Evolutionary conservation across 2,329 filamentous ascomycete genomes (phyloP), one percentile per base, ranked within the genome.

Genomic region (Iodosphaeria phyllophila): DNA sequence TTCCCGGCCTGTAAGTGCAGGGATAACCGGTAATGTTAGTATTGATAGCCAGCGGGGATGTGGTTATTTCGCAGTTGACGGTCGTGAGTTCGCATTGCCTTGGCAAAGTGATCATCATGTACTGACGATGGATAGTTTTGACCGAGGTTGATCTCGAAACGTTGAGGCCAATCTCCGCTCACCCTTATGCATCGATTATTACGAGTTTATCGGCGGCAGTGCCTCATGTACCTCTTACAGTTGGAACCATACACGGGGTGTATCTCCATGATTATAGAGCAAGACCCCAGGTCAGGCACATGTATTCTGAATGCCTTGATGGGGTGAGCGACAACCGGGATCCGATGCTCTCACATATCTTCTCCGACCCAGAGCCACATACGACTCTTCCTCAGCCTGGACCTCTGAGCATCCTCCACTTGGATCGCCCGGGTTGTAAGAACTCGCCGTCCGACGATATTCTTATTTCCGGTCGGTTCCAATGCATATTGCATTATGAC

Each of bases 401-500:
- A 0, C 80, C 84, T 1, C 60, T 91, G 13, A 80, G 74, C 22
- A 83, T 93, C 32, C 54, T 91, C 3, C 82, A 92, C 42, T 56
- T 84, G 15, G 73, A 74, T 9, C 57, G 54, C 6, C 52, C 65
- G 1, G 63, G 60, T 0, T 47, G 54, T 6, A 46, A 46, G 7
- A 51, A 54, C 24, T 58, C 66, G 32, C 57, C 71, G 11, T 76
- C 79, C 24, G 64, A 75, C 30, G 76, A 89, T 16, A 89, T 95
- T 20, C 86, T 84, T 52, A 70, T 93, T 18, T 80, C 76, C 4
- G 86, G 86, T 1, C 69, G 86, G 10, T 93, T 93, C 43, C 77
- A 83, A 4, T 84, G 72, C 38, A 79, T 93, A 28, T 56, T 93
- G 4, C 75, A 82, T 42, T 95, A 92, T 49, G 83, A 93, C 42